phyloP scores from a whole-genome alignment of 768 basidiomycete genomes.

The Mycena polygramma region DNA sequence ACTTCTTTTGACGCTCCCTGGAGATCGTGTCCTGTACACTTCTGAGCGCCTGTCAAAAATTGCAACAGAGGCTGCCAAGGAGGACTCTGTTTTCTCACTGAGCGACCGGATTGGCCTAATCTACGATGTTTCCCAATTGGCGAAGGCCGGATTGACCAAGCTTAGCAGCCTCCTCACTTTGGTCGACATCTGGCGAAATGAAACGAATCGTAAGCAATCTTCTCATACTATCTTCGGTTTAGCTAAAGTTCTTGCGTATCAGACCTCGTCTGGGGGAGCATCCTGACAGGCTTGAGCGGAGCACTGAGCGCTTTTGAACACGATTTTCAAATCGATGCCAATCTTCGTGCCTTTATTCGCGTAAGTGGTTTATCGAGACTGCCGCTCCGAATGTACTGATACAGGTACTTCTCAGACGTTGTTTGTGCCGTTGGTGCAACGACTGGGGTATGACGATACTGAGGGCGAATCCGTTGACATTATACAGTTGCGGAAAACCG shows the following conservation, averaged over 20 bases:
- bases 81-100: conserved; percentile 75
- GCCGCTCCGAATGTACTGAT: conserved; percentile 1
- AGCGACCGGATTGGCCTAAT: conserved; percentile 93
- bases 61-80: conserved; percentile 81
- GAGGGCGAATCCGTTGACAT: conserved; percentile 75
- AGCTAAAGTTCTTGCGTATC: background rate
- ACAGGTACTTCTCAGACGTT: conserved; percentile 55
- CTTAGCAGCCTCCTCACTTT: conserved; percentile 84
- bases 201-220: conserved; percentile 76
- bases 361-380: conserved; percentile 52
- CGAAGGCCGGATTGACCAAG: conserved; percentile 82
- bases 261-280: conserved; percentile 88
- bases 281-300: conserved; percentile 65
- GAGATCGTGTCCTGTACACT: conserved; percentile 90
- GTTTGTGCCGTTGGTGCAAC: conserved; percentile 81
- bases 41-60: conserved; percentile 83
- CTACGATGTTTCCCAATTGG: conserved; percentile 83
- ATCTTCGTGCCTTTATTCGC: conserved; percentile 70
- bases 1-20: conserved; percentile 62
- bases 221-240: conserved; percentile 2
- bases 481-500: conserved; percentile 80
- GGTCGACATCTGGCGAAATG: conserved; percentile 74
- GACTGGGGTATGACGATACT: conserved; percentile 82
- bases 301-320: conserved; percentile 88
- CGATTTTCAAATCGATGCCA: conserved; percentile 63